Conservation (phyloP, 805 yeast genomes). For the Starmerella apis region DNA sequence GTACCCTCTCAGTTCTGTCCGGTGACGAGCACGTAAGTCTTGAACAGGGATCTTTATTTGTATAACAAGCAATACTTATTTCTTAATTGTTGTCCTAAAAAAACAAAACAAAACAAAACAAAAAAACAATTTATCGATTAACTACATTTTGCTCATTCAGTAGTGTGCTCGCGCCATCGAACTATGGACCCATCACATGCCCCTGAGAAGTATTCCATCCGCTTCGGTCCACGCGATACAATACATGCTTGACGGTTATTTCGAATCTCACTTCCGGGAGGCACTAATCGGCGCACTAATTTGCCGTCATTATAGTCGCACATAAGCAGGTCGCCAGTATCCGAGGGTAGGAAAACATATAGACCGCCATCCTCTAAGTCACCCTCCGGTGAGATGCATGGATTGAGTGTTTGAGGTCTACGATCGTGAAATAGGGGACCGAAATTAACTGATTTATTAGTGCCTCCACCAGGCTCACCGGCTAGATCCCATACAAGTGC, state of each 20-base stretch:
- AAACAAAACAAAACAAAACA: no score
- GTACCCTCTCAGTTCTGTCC: constrained; percentile 45
- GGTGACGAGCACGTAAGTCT: constrained; percentile 24
- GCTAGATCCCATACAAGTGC: constrained; percentile 66
- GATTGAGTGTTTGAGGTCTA: constrained; percentile 46
- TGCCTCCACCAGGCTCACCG: constrained; percentile 35
- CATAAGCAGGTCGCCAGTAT: constrained; percentile 58
- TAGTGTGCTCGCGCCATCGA: constrained; percentile 36
- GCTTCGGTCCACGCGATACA: constrained; percentile 38
- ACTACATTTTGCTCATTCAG: background rate
- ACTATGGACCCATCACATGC: constrained; percentile 57
- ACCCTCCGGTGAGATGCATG: constrained; percentile 41
- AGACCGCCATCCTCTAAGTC: constrained; percentile 36
- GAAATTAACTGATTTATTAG: constrained; percentile 58
- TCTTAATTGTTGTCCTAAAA: no score
- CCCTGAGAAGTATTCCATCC: constrained; percentile 46
- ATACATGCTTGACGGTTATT: constrained; percentile 42
- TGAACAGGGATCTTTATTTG: constrained; percentile 22
- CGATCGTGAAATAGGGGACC: constrained; percentile 69
- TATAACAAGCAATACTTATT: constrained; percentile 1
- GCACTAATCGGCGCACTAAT: constrained; percentile 45
- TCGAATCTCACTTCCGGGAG: constrained; percentile 25
- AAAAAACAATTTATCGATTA: no score
- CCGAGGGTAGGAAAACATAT: constrained; percentile 58
- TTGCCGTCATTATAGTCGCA: constrained; percentile 53